Evolutionary conservation across 129 eudicot genomes (phyloP), one percentile per base, ranked within the genome.

Genomic region (Flaveria ramosissima): DNA sequence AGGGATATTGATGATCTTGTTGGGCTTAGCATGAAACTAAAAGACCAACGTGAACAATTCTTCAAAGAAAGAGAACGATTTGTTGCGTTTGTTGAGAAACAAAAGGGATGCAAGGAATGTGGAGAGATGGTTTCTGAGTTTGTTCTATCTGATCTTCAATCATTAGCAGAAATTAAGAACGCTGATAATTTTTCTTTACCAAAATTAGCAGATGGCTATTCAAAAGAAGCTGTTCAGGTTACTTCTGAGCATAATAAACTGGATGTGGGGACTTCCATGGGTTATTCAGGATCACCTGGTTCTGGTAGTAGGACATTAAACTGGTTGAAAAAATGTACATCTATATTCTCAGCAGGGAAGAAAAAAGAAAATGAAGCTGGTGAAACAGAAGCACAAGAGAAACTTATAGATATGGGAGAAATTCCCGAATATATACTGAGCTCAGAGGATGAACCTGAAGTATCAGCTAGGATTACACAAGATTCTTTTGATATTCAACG

Each of bases 1-100:
- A 86, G 87, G 53, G 99, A 95, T 74, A 88, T 95, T 16, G 96
- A 89, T 13, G 89, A 88, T 79, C 89, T 95, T 50, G 92, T 95
- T 60, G 60, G 77, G 55, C 86, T 95, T 41, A 95, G 97, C 71
- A 73, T 82, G 74, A 95, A 89, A 86, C 77, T 95, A 86, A 95
- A 92, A 82, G 96, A 92, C 42, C 96, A 89, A 78, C 83, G 99
- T 47, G 97, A 91, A 80, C 87, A 88, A 11, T 90, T 91, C 68
- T 36, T 95, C 17, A 89, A 83, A 66, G 99, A 95, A 88, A 86
- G 94, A 70, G 91, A 88, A 26, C 86, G 97, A 30, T 92, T 95
- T 76, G 79, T 94, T 76, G 82, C 83, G 12, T 91, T 94, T 77
- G 92, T 87, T 74, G 93, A 87, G 73, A 88, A 84, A 61, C 89